Evolutionary conservation across 352 stramenopile genomes (phyloP), one percentile per base, ranked within the genome.

Genomic region (Globisporangium takayamanum): DNA sequence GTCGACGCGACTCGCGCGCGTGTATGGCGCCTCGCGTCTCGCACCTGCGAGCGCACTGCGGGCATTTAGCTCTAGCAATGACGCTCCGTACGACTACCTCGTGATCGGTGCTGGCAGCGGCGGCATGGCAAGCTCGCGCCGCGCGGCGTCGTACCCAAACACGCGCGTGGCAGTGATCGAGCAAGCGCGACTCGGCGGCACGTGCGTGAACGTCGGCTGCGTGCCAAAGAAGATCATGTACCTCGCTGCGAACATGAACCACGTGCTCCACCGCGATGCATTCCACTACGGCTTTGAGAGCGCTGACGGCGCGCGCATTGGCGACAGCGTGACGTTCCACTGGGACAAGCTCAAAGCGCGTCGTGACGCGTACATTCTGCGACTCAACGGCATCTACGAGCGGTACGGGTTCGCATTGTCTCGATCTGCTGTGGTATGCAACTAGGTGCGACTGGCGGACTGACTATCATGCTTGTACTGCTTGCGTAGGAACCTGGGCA

Each of bases 181-280:
- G 73, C 77, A 84, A n/a, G 70, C 69, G 52, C 76, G 76, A 37
- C 69, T 92, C 53, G 97, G 95, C 52, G 97, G 97, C 55, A 99
- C 97, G n/a, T 99, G 97, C 63, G 97, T 99, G 52, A 99, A 99
- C 70, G 95, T 99, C 0, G 96, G 97, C 56, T 99, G 97, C 77
- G 96, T 99, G 47, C 97, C 97, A n/a, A 99, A 99, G 76, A 99
- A 99, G 70, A 88, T 99, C 55, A 99, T 99, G 96, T 90, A 78
- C 60, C 62, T 84, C n/a, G 82, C 80, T 10, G 82, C 82, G 12
- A 81, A 78, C 48, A 80, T 92, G 67, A 64, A 59, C 11, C 78
- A 92, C 55, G 68, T 68, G 33, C 55, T 88, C 22, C 68, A 73
- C 42, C 79, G 78, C 50, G 76, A 92, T 22, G 66, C 73, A 2